These are phyloP conservation scores for Durio zibethinus DNA, from an alignment of 345 rosid genomes.

Conservation along the genomic window DNA sequence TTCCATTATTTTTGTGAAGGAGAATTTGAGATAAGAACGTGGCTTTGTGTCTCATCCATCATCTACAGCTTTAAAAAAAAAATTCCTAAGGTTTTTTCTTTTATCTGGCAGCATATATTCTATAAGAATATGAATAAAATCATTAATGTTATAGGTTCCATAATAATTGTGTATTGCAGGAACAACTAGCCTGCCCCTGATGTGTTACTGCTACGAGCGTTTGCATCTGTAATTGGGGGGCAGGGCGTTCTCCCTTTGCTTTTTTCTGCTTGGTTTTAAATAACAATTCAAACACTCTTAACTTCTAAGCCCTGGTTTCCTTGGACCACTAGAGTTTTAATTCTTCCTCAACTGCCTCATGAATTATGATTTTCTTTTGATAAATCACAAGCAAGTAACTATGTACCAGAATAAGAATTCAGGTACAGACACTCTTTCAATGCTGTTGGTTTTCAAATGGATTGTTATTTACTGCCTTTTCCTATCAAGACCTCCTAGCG, in stretches of 20 bases:
- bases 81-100: not conserved
- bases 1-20: slow-evolving; percentile 24
- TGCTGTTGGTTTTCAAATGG: not conserved
- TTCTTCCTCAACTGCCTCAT: slow-evolving; percentile 16
- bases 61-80: slow-evolving; percentile 1
- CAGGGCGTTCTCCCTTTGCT: not conserved
- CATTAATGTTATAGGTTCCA: not conserved
- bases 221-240: not conserved
- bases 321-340: slow-evolving; percentile 23
- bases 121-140: slow-evolving; percentile 22
- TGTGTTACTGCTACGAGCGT: not conserved
- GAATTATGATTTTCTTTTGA: not conserved
- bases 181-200: slow-evolving; percentile 1
- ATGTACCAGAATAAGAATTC: not conserved
- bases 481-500: no score
- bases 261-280: not conserved
- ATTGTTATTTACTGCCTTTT: not conserved
- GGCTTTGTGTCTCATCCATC: slow-evolving; percentile 29
- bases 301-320: not conserved
- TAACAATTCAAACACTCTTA: not conserved
- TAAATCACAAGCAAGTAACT: not conserved
- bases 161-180: slow-evolving; percentile 2
- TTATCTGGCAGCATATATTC: slow-evolving; percentile 35
- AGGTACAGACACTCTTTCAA: not conserved
- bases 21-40: slow-evolving; percentile 25